phyloP scores from a whole-genome alignment of 2,329 filamentous ascomycete genomes.

The Neoscytalidium dimidiatum region DNA sequence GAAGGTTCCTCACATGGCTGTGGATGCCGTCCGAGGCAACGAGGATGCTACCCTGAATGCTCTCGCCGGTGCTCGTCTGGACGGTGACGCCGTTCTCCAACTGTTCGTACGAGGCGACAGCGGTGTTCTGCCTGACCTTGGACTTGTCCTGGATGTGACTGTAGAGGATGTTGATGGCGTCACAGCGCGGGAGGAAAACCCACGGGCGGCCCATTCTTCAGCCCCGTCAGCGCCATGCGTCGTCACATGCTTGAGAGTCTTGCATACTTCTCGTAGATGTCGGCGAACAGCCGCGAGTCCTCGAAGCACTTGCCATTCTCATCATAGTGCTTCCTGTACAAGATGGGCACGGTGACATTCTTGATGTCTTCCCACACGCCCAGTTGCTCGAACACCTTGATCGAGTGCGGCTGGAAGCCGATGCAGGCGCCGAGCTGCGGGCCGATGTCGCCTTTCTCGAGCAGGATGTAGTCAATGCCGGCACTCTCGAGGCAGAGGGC shows the following conservation, averaged over 20 bases:
- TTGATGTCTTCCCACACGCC: constrained; percentile 19
- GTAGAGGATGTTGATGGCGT: constrained; percentile 20
- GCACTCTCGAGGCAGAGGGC: constrained; percentile 24
- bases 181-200: constrained; percentile 8
- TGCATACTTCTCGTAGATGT: neutral
- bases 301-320: constrained; percentile 11
- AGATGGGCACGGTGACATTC: neutral
- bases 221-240: neutral
- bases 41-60: constrained; percentile 13
- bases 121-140: constrained; percentile 21
- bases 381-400: constrained; percentile 29
- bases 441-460: constrained; percentile 27
- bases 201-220: constrained; percentile 2
- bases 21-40: constrained; percentile 18
- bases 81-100: constrained; percentile 22
- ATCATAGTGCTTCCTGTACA: constrained; percentile 5
- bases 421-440: constrained; percentile 28
- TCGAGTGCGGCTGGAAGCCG: constrained; percentile 26
- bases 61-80: constrained; percentile 24
- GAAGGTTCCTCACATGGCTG: constrained; percentile 13
- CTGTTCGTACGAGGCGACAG: neutral
- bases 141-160: constrained; percentile 27
- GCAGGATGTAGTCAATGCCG: constrained; percentile 27
- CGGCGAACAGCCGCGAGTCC: constrained; percentile 1
- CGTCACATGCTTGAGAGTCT: too few species aligned